These are phyloP conservation scores for Thuja plicata DNA, from an alignment of 83 land plant species.

Conservation along the genomic window DNA sequence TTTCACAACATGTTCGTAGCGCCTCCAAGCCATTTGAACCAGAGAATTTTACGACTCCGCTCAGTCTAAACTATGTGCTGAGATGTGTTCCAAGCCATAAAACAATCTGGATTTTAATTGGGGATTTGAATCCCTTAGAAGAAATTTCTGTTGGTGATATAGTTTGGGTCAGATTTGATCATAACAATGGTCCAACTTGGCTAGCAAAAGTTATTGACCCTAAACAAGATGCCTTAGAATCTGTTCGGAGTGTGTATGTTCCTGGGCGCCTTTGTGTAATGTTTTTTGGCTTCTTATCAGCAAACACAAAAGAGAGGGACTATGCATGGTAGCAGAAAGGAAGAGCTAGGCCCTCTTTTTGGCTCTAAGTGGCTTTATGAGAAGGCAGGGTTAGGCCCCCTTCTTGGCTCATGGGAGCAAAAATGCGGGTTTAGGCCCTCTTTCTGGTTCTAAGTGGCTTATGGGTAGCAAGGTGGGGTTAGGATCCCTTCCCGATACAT, in stretches of 20 bases:
- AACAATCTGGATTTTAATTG: neutral
- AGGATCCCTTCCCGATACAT: too few relatives aligned
- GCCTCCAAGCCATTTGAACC: neutral
- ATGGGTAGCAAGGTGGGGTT: too few relatives aligned
- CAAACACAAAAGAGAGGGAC: conserved; percentile 57
- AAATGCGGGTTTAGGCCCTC: too few relatives aligned
- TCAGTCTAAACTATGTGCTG: conserved; percentile 5
- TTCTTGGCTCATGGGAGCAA: too few relatives aligned
- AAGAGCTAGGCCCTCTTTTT: too few relatives aligned
- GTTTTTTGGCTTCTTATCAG: conserved; percentile 71
- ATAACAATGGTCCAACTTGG: conserved; percentile 69
- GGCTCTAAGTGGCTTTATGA: too few relatives aligned
- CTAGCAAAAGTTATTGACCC: conserved; percentile 96
- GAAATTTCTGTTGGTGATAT: conserved; percentile 79
- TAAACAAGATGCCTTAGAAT: conserved; percentile 64
- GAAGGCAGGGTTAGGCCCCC: too few relatives aligned
- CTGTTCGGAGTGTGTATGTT: conserved; percentile 61
- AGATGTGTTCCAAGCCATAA: neutral
- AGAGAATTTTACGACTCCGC: conserved; percentile 10
- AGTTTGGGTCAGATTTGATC: conserved; percentile 88
- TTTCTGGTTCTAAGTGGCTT: too few relatives aligned
- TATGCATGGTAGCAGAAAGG: too few relatives aligned
- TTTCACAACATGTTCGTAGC: neutral
- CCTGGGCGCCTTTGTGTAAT: conserved; percentile 83
- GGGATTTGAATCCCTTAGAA: conserved; percentile 21